These are phyloP conservation scores for Trichoderma atroviride DNA, from an alignment of 2,329 filamentous ascomycete genomes.

Conservation along the genomic window DNA sequence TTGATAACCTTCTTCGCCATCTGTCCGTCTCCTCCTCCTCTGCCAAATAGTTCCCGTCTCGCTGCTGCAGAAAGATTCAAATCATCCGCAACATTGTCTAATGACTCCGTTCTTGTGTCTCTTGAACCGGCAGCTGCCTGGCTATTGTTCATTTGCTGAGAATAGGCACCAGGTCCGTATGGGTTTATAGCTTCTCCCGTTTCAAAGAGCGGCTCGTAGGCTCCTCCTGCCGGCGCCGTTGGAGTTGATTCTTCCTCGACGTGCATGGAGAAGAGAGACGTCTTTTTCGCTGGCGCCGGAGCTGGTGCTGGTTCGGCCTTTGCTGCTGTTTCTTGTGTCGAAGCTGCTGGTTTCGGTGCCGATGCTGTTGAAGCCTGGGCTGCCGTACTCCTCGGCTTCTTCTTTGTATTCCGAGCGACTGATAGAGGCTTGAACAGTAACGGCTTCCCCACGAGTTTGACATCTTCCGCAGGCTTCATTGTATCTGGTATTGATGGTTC, in stretches of 20 bases:
- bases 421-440: constrained; percentile 90
- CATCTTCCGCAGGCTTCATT: constrained; percentile 62
- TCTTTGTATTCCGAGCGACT: constrained; percentile 75
- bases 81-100: constrained; percentile 72
- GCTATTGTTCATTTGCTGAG: constrained; percentile 36
- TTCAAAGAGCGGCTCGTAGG: constrained; percentile 59
- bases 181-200: constrained; percentile 29
- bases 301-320: constrained; percentile 30
- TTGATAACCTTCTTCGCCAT: constrained; percentile 67
- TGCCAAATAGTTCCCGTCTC: constrained; percentile 83
- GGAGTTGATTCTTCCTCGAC: constrained; percentile 42
- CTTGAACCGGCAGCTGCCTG: constrained; percentile 34
- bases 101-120: constrained; percentile 51
- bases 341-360: constrained; percentile 19
- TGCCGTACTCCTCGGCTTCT: constrained; percentile 45
- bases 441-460: constrained; percentile 74
- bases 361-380: constrained; percentile 26
- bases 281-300: constrained; percentile 49
- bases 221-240: constrained; percentile 29
- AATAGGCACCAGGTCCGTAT: constrained; percentile 39
- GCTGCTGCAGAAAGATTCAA: constrained; percentile 78
- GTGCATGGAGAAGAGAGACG: constrained; percentile 71
- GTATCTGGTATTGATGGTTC: constrained; percentile 57
- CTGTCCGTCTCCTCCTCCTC: constrained; percentile 50
- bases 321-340: constrained; percentile 8